A percentile compares a stretch with the other conserved stretches of the same genome.
phyloP scores from a whole-genome alignment of 2,329 filamentous ascomycete species.

The Nigrospora sphaerica region DNA sequence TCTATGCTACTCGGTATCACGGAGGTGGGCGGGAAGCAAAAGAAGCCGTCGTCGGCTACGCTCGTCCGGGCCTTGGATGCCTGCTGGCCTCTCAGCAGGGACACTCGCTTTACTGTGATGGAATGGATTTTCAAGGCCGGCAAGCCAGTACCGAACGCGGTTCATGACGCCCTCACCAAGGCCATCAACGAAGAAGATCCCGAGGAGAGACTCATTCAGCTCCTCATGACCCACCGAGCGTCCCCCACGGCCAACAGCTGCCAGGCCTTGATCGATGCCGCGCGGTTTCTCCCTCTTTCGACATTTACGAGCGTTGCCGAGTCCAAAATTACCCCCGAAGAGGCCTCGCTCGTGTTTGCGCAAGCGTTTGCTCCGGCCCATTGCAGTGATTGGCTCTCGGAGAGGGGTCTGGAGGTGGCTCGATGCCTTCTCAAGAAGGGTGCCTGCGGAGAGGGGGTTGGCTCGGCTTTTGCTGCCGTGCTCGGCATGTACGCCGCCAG shows the following conservation, averaged over 20 bases:
- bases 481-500: slow-evolving; percentile 35
- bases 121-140: slow-evolving; percentile 45
- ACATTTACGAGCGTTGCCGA: slow-evolving; percentile 35
- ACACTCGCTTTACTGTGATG: slow-evolving; percentile 39
- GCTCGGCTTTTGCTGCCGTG: slow-evolving; percentile 35
- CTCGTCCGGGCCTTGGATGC: slow-evolving; percentile 45
- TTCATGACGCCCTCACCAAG: slow-evolving; percentile 42
- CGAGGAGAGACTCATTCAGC: slow-evolving; percentile 37
- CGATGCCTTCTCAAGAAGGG: slow-evolving; percentile 42
- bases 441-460: slow-evolving; percentile 36
- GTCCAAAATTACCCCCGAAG: slow-evolving; percentile 29
- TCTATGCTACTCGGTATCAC: slow-evolving; percentile 43
- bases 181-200: slow-evolving; percentile 46
- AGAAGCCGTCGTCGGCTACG: slow-evolving; percentile 38
- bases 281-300: slow-evolving; percentile 28
- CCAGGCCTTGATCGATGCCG: slow-evolving; percentile 44
- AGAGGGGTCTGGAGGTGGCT: slow-evolving; percentile 37
- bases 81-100: slow-evolving; percentile 41
- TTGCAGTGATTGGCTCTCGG: slow-evolving; percentile 37
- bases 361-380: slow-evolving; percentile 35
- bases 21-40: slow-evolving; percentile 32
- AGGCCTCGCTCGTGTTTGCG: slow-evolving; percentile 37
- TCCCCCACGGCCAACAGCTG: slow-evolving; percentile 44
- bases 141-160: slow-evolving; percentile 37
- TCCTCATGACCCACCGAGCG: slow-evolving; percentile 43